These are phyloP conservation scores for Sporothrix curviconia DNA, from an alignment of 2,329 filamentous ascomycete species.

Conservation along the genomic window DNA sequence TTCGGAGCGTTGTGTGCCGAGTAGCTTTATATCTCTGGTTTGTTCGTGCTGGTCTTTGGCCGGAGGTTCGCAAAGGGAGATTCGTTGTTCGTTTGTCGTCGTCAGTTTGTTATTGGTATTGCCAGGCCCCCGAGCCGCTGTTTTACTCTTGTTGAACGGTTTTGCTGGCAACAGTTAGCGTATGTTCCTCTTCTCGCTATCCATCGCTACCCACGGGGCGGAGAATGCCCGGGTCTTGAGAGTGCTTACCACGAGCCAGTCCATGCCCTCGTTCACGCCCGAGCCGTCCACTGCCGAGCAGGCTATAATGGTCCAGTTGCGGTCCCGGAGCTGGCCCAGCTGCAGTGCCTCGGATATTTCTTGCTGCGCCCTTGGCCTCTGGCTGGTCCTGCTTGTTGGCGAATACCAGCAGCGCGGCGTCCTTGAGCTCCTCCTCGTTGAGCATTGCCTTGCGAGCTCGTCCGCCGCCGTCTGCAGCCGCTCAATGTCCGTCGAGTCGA, in stretches of 20 bases:
- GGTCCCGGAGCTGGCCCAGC: conserved; percentile 83
- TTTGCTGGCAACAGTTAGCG: too few species aligned
- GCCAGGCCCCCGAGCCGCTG: too few species aligned
- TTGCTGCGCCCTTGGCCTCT: conserved; percentile 87
- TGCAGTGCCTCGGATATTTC: conserved; percentile 93
- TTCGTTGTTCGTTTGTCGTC: conserved; percentile 1
- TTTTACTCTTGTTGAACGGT: conserved; percentile 37
- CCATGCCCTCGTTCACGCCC: conserved; percentile 95
- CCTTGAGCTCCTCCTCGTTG: conserved; percentile 92
- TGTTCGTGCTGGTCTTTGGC: neutral
- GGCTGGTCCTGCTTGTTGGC: conserved; percentile 99
- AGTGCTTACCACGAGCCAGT: conserved; percentile 92
- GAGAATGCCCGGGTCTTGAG: too few species aligned
- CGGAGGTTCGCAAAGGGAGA: neutral
- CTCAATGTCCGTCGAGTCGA: conserved; percentile 96
- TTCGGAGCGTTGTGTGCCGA: too few species aligned
- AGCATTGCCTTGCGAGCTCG: conserved; percentile 90
- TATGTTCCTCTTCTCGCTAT: too few species aligned
- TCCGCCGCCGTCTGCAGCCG: conserved; percentile 86
- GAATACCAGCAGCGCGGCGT: conserved; percentile 87
- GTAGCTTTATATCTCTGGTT: too few species aligned
- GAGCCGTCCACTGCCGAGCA: conserved; percentile 94
- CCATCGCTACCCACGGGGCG: too few species aligned
- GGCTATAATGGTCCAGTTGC: conserved; percentile 98
- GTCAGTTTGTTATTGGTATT: conserved; percentile 20